phyloP scores from a whole-genome alignment of 192 early-diverging fungal species.

The Mortierella antarctica region DNA sequence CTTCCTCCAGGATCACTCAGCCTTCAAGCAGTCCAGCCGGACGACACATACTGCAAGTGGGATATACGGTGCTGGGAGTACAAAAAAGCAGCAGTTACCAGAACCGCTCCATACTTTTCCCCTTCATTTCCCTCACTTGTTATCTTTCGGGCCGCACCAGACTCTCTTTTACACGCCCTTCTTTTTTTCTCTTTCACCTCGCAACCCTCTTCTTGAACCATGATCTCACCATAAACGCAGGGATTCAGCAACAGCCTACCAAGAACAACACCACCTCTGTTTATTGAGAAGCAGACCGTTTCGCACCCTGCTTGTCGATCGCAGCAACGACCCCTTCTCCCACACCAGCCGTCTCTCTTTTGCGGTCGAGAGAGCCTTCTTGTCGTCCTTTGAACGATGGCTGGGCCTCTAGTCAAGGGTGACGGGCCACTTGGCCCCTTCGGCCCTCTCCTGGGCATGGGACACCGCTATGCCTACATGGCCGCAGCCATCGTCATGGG shows the following conservation, averaged over 20 bases:
- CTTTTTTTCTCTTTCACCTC: background rate
- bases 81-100: no score
- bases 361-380: no score
- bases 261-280: no score
- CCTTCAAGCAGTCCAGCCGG: background rate
- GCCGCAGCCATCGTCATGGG: conserved; percentile 23
- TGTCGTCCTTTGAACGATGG: no score
- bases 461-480: conserved; percentile 35
- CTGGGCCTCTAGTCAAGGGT: no score
- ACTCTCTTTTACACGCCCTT: background rate
- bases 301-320: no score
- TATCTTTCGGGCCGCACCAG: background rate
- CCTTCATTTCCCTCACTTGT: background rate
- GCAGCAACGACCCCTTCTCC: no score
- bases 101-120: background rate
- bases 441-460: conserved; percentile 22
- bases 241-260: background rate
- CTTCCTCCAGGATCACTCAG: background rate
- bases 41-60: background rate
- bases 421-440: conserved; percentile 15
- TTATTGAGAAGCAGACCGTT: no score
- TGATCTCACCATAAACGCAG: no score
- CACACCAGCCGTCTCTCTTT: no score
- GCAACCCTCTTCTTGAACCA: no score
- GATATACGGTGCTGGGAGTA: no score